phyloP scores from a whole-genome alignment of 2,329 filamentous ascomycete genomes.

The Cercospora citrullina region DNA sequence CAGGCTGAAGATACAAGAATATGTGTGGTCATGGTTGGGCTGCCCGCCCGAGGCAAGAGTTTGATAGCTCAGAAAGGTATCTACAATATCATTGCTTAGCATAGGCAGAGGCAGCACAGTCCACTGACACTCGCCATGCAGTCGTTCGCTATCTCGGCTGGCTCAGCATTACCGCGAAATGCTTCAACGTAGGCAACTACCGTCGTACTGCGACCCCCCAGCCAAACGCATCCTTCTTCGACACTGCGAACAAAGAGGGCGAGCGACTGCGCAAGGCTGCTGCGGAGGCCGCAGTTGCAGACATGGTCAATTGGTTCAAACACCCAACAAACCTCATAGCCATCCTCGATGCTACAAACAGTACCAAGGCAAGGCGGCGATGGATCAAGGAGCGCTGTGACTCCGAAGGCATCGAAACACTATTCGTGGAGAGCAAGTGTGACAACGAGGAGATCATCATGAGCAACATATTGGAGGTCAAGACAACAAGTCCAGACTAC shows the following conservation, averaged over 20 bases:
- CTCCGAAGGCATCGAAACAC: slow-evolving; percentile 72
- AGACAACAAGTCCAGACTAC: slow-evolving; percentile 95
- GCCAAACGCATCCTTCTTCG: slow-evolving; percentile 92
- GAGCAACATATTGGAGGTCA: slow-evolving; percentile 90
- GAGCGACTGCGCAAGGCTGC: slow-evolving; percentile 85
- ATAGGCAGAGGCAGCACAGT: neutral
- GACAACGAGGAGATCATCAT: slow-evolving; percentile 95
- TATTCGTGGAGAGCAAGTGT: slow-evolving; percentile 97
- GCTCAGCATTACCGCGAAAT: slow-evolving; percentile 90
- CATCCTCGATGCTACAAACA: slow-evolving; percentile 96
- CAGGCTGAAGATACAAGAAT: slow-evolving; percentile 96
- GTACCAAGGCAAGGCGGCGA: slow-evolving; percentile 80
- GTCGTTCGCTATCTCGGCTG: slow-evolving; percentile 93
- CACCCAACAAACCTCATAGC: slow-evolving; percentile 77
- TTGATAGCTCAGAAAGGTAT: slow-evolving; percentile 82
- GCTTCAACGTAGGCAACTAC: slow-evolving; percentile 97
- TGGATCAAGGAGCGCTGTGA: slow-evolving; percentile 86
- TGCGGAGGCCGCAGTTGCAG: slow-evolving; percentile 84
- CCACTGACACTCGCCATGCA: slow-evolving; percentile 13
- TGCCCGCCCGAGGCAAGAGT: slow-evolving; percentile 94
- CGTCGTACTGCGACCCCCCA: slow-evolving; percentile 86
- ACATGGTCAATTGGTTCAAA: slow-evolving; percentile 93
- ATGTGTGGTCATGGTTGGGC: slow-evolving; percentile 97
- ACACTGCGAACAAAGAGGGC: slow-evolving; percentile 83
- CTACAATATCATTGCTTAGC: neutral